Percentiles rank a stretch among this genome's conserved stretches.
These are phyloP conservation scores for Fusarium algeriense DNA, from an alignment of 2,329 filamentous ascomycete genomes.

Conservation along the genomic window DNA sequence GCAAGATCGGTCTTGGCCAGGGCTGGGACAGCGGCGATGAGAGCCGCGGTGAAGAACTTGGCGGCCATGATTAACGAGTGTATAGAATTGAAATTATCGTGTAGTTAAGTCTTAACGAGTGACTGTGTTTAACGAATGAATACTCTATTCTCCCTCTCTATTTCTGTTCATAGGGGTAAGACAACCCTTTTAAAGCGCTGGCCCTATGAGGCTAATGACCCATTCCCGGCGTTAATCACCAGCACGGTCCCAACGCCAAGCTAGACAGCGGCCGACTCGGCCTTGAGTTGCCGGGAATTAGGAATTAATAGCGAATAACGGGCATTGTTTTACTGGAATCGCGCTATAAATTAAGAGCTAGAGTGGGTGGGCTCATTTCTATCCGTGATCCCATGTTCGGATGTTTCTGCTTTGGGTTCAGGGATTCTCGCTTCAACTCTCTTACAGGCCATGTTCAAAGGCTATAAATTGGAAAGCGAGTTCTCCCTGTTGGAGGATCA, in stretches of 20 bases:
- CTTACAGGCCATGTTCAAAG: neutral
- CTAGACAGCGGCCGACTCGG: constrained; percentile 10
- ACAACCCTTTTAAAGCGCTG: constrained; percentile 28
- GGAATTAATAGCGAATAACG: neutral
- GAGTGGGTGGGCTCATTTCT: constrained; percentile 22
- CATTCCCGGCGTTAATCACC: constrained; percentile 29
- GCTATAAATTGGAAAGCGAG: neutral
- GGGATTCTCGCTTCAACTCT: neutral
- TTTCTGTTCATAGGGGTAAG: neutral
- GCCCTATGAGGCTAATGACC: constrained; percentile 6
- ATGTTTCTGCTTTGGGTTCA: constrained; percentile 13
- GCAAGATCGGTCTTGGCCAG: constrained; percentile 59
- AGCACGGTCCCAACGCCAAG: constrained; percentile 16
- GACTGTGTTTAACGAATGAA: constrained; percentile 10
- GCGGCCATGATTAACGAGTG: constrained; percentile 44
- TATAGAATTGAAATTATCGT: neutral
- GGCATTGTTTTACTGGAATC: neutral
- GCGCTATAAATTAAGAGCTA: neutral
- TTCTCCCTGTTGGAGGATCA: neutral
- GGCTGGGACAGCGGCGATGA: constrained; percentile 50
- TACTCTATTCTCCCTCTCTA: neutral
- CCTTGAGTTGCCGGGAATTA: constrained; percentile 13
- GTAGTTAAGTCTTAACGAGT: constrained; percentile 6
- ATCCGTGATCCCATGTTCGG: constrained; percentile 16
- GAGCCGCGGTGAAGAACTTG: constrained; percentile 43